These are phyloP conservation scores for Dipteronia sinensis DNA, from an alignment of 345 rosid genomes.

Conservation along the genomic window DNA sequence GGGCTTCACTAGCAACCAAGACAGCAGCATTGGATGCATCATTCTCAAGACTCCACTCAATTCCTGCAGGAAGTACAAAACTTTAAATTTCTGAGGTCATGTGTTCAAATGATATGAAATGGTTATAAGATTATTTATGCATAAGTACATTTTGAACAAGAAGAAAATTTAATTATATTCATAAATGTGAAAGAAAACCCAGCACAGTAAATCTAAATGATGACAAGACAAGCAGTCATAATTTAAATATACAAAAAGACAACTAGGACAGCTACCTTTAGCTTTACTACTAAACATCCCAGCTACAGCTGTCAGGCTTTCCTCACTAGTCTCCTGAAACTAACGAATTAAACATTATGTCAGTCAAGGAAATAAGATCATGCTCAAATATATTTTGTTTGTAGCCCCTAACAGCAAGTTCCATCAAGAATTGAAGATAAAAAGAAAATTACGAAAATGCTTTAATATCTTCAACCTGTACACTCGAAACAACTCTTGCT, in stretches of 20 bases:
- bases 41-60: conserved; percentile 98
- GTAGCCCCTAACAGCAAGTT: not conserved
- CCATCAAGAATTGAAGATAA: not conserved
- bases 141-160: not conserved
- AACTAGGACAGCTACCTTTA: conserved; percentile 61
- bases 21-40: conserved; percentile 97
- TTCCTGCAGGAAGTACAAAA: conserved; percentile 50
- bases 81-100: conserved; percentile 16
- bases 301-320: conserved; percentile 94
- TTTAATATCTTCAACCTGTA: conserved; percentile 64
- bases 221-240: not conserved
- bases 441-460: conserved; percentile 5
- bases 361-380: conserved; percentile 27
- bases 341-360: conserved; percentile 31
- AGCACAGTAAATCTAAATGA: not conserved
- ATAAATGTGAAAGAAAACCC: not conserved
- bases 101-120: not conserved
- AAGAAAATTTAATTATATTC: conserved; percentile 4
- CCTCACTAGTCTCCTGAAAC: conserved; percentile 97
- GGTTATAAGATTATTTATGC: not conserved
- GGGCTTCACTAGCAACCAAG: conserved; percentile 99
- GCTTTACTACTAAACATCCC: conserved; percentile 99
- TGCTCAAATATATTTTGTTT: conserved; percentile 4
- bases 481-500: conserved; percentile 91
- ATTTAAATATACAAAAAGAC: conserved; percentile 3